Evolutionary conservation across 805 yeast genomes (phyloP).

Genomic region (Candida nemodendra): DNA sequence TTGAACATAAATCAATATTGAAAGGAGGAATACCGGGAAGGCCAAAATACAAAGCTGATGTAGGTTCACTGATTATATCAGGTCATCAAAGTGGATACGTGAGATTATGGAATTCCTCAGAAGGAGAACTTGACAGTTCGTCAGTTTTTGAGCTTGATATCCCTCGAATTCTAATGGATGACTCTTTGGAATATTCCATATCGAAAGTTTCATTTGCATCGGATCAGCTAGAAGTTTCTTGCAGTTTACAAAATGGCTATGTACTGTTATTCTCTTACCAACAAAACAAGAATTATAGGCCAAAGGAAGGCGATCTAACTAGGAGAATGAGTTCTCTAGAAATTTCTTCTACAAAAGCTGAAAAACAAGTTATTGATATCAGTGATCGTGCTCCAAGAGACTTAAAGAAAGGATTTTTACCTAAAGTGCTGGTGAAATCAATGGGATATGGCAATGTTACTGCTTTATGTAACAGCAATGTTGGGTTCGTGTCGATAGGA

Average conservation of each 20-base stretch:
- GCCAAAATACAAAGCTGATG: conserved; percentile 46
- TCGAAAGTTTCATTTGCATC: conserved; percentile 70
- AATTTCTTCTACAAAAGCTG: conserved; percentile 28
- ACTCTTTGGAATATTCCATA: conserved; percentile 46
- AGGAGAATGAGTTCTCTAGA: conserved; percentile 31
- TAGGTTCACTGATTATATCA: conserved; percentile 64
- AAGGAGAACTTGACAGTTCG: conserved; percentile 63
- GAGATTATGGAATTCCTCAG: conserved; percentile 80
- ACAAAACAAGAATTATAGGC: conserved; percentile 44
- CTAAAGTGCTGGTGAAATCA: conserved; percentile 46
- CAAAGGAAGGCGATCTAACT: conserved; percentile 27
- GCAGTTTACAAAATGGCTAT: conserved; percentile 66
- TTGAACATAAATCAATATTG: conserved; percentile 55
- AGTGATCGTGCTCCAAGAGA: conserved; percentile 50
- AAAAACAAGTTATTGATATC: conserved; percentile 41
- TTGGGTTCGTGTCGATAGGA: conserved; percentile 84
- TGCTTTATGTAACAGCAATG: conserved; percentile 62
- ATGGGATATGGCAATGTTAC: conserved; percentile 48
- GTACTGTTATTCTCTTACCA: conserved; percentile 75
- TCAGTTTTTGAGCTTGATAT: conserved; percentile 60
- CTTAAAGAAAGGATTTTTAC: conserved; percentile 61
- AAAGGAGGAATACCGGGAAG: conserved; percentile 78
- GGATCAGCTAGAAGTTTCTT: conserved; percentile 72
- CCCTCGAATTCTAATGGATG: conserved; percentile 43
- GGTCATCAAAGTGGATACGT: conserved; percentile 88